Conservation (phyloP, 805 yeast genomes). For the Sugiyamaella qingdaonensis region DNA sequence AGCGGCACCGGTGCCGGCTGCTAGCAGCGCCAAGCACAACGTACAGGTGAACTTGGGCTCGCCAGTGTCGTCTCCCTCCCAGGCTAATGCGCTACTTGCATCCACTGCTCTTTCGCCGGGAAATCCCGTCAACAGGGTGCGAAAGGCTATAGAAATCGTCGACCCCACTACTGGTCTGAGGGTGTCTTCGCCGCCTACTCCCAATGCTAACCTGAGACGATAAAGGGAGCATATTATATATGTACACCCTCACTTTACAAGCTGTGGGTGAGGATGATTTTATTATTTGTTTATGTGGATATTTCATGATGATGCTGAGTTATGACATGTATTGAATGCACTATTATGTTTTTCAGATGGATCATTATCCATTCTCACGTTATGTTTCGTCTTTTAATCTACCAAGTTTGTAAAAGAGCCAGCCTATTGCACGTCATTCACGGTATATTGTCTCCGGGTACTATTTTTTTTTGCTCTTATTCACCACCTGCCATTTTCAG, state of each 20-base stretch:
- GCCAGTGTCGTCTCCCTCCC: slow-evolving; percentile 15
- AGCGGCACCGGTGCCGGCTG: background rate
- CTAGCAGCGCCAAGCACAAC: background rate
- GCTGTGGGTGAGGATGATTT: background rate
- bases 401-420: too few species aligned
- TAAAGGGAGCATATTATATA: background rate
- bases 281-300: slow-evolving; percentile 3
- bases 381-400: too few species aligned
- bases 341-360: background rate
- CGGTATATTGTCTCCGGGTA: too few species aligned
- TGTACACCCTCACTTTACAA: background rate
- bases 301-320: background rate
- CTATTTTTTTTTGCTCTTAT: too few species aligned
- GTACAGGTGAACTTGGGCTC: background rate
- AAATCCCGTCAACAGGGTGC: slow-evolving; percentile 13
- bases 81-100: slow-evolving; percentile 10
- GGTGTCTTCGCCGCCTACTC: slow-evolving; percentile 24
- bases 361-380: too few species aligned
- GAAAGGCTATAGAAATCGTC: slow-evolving; percentile 45
- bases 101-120: slow-evolving; percentile 10
- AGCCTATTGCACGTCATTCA: too few species aligned
- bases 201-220: slow-evolving; percentile 5
- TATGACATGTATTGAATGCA: background rate
- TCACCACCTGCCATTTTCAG: too few species aligned
- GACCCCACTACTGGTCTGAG: slow-evolving; percentile 50